phyloP scores from a whole-genome alignment of 23 red algal species.

The Chondrus crispus region DNA sequence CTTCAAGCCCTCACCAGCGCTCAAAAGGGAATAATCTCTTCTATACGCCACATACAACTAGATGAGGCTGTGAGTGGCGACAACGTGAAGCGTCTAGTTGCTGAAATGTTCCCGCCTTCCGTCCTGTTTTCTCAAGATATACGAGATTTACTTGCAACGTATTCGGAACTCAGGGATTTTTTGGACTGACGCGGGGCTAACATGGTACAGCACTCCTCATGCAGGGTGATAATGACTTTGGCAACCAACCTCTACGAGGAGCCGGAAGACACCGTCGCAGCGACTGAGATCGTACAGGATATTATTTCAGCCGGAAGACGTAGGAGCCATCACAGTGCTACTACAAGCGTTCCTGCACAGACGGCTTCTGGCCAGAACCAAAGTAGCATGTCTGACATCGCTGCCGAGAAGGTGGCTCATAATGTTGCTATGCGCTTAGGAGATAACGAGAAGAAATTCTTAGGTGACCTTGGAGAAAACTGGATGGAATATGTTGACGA shows the following conservation, averaged over 20 bases:
- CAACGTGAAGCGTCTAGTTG: not conserved
- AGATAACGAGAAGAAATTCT: constrained; percentile 8
- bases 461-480: not conserved
- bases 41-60: not conserved
- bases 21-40: not conserved
- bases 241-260: not conserved
- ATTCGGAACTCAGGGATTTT: not conserved
- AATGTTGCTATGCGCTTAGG: constrained; percentile 1
- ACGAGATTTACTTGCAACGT: not conserved
- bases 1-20: not conserved
- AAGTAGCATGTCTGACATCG: not conserved
- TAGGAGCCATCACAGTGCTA: not conserved
- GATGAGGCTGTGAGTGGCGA: not conserved
- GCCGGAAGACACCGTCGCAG: not conserved
- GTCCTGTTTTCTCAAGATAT: not conserved
- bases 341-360: not conserved
- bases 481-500: constrained; percentile 16
- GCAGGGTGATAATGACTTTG: not conserved
- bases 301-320: not conserved
- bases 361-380: not conserved
- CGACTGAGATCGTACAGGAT: not conserved
- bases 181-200: not conserved
- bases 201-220: not conserved
- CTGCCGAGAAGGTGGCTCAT: not conserved
- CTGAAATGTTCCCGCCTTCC: not conserved